These are phyloP conservation scores for Medicago ruthenica DNA, from an alignment of 306 rosid species.

Conservation along the genomic window DNA sequence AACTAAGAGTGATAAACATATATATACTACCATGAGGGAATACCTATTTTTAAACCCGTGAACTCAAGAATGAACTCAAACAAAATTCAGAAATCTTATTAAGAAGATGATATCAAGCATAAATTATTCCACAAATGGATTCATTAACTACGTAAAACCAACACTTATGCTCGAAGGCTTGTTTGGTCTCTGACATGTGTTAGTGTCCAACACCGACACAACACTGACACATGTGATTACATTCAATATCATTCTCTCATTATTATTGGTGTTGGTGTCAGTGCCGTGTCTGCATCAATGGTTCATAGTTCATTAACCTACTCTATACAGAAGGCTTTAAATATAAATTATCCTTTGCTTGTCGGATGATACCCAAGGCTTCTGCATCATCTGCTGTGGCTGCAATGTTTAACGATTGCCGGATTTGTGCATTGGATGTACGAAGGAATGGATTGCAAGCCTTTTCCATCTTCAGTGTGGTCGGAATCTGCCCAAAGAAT, in stretches of 20 bases:
- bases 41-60: background rate
- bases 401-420: constrained; percentile 61
- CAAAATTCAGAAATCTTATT: constrained; percentile 33
- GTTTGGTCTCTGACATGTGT: background rate
- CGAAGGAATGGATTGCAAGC: constrained; percentile 91
- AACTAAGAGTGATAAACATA: background rate
- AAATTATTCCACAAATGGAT: constrained; percentile 30
- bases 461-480: constrained; percentile 73
- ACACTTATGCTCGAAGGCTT: background rate
- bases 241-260: background rate
- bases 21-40: background rate
- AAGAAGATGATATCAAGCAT: constrained; percentile 26
- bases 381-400: constrained; percentile 70
- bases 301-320: constrained; percentile 9
- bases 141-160: constrained; percentile 8
- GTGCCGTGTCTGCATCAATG: background rate
- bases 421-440: constrained; percentile 64
- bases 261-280: background rate
- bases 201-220: background rate
- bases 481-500: constrained; percentile 65
- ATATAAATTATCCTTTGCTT: constrained; percentile 80
- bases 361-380: constrained; percentile 74
- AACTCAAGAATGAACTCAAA: constrained; percentile 26
- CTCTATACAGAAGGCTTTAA: constrained; percentile 53
- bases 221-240: background rate